Conservation (phyloP, 2,329 filamentous ascomycete species). For the Hypoxylon sp. region DNA sequence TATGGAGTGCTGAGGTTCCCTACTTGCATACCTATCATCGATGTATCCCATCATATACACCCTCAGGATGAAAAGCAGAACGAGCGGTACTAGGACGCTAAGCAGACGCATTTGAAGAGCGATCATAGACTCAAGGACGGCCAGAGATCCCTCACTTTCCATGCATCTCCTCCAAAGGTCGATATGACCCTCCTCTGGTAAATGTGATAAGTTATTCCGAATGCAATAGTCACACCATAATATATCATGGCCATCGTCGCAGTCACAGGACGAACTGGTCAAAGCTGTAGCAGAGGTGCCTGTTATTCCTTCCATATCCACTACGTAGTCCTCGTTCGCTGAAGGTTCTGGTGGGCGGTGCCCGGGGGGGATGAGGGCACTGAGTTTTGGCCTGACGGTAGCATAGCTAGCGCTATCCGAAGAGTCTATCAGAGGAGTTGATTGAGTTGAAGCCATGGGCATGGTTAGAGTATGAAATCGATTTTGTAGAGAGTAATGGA, state of each 20-base stretch:
- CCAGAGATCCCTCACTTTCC: slow-evolving; percentile 29
- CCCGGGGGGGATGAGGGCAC: slow-evolving; percentile 20
- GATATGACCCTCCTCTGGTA: slow-evolving; percentile 3
- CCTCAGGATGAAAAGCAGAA: slow-evolving; percentile 38
- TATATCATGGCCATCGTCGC: background rate
- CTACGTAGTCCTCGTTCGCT: slow-evolving; percentile 18
- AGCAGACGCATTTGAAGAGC: slow-evolving; percentile 44
- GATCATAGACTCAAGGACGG: slow-evolving; percentile 37
- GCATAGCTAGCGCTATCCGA: slow-evolving; percentile 27
- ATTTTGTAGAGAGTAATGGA: background rate
- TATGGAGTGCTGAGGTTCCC: background rate
- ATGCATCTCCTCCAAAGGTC: slow-evolving; percentile 27
- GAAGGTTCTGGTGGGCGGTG: background rate
- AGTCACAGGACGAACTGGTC: background rate
- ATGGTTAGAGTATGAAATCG: background rate
- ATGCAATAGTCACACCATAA: slow-evolving; percentile 43
- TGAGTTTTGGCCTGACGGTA: slow-evolving; percentile 36
- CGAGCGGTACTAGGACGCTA: slow-evolving; percentile 30
- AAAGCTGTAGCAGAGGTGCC: background rate
- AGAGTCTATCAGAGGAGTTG: slow-evolving; percentile 34
- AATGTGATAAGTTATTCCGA: slow-evolving; percentile 37
- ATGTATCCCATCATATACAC: slow-evolving; percentile 33
- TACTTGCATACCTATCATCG: background rate
- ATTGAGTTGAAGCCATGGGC: slow-evolving; percentile 22
- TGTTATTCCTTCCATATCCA: slow-evolving; percentile 26